A percentile compares a stretch with the other conserved stretches of the same genome.
Conservation (phyloP, 768 basidiomycete genomes). For the Trametes cingulata region DNA sequence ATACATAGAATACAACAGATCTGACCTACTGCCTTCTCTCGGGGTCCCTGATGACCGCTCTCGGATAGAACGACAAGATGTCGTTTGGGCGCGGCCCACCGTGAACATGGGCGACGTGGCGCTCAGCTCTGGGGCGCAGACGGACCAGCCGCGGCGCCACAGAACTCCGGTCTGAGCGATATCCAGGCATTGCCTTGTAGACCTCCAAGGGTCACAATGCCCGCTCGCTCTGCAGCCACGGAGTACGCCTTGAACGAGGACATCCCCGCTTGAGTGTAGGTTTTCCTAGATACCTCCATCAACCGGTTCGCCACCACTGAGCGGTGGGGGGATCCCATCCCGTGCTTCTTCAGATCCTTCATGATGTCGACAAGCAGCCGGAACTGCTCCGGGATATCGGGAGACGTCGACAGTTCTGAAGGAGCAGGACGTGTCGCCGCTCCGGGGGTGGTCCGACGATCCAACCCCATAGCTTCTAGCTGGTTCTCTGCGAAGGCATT, state of each 20-base stretch:
- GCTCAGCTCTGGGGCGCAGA: neutral
- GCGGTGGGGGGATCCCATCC: neutral
- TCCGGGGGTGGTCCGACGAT: too few relatives aligned
- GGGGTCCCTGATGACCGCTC: neutral
- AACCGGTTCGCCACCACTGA: neutral
- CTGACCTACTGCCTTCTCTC: neutral
- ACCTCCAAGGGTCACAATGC: conserved; percentile 12
- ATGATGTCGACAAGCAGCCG: conserved; percentile 5
- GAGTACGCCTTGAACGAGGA: conserved; percentile 25
- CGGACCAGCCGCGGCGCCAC: neutral
- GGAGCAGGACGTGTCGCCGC: too few relatives aligned
- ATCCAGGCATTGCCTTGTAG: conserved; percentile 2
- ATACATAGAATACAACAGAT: conserved; percentile 15
- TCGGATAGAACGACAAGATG: neutral
- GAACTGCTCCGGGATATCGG: neutral
- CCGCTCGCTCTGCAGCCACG: conserved; percentile 19
- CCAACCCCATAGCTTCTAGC: neutral
- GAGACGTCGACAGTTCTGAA: too few relatives aligned
- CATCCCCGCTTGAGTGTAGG: conserved; percentile 15
- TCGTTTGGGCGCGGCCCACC: neutral
- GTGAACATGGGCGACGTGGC: neutral
- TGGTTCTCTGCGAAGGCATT: neutral
- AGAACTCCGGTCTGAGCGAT: conserved; percentile 1
- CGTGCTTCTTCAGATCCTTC: neutral
- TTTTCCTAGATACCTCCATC: neutral